These are phyloP conservation scores for Aurantiochytrium sp. DNA, from an alignment of 108 stramenopile species.

Conservation along the genomic window DNA sequence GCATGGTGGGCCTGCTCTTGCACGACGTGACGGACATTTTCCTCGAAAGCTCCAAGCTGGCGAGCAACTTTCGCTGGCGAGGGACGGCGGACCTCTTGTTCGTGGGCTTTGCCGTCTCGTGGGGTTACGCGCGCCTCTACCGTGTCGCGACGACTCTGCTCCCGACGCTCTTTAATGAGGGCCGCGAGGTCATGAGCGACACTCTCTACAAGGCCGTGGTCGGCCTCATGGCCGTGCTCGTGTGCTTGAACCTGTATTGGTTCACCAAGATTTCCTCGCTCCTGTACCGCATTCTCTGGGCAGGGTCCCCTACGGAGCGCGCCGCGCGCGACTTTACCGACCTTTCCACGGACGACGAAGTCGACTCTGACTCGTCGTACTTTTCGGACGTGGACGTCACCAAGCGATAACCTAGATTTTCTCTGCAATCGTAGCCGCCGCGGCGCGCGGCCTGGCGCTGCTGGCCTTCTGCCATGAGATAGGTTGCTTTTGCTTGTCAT, in stretches of 20 bases:
- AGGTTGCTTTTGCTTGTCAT: no score
- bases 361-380: conserved; percentile 11
- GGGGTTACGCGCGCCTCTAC: not conserved
- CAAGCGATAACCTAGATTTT: no score
- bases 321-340: not conserved
- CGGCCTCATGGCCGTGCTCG: not conserved
- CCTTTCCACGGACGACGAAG: conserved; percentile 2
- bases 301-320: not conserved
- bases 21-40: conserved; percentile 22
- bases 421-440: no score
- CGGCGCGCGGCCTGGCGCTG: no score
- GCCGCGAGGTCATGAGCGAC: not conserved
- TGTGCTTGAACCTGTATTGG: not conserved
- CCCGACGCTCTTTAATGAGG: not conserved
- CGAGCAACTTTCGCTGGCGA: not conserved
- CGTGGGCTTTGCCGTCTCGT: not conserved
- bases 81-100: not conserved
- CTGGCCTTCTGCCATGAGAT: no score
- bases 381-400: not conserved
- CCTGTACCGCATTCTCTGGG: conserved; percentile 15
- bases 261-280: not conserved
- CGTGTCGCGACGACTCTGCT: not conserved
- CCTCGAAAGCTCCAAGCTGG: not conserved
- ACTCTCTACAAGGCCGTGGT: not conserved
- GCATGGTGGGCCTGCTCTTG: not conserved